Conservation (phyloP, 2,329 filamentous ascomycete genomes). For the Ceratocystis cacaofunesta region DNA sequence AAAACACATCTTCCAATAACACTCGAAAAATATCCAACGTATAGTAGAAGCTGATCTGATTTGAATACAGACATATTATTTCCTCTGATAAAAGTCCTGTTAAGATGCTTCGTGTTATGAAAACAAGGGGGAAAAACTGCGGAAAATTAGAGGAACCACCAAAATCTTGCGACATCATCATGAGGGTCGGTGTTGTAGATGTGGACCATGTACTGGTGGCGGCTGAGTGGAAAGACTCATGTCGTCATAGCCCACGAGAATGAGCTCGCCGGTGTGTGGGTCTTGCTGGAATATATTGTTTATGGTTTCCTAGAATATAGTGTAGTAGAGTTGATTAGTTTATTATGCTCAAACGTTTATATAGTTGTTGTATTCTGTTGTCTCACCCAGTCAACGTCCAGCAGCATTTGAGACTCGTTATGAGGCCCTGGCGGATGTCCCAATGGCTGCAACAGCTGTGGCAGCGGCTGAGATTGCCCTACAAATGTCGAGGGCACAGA, state of each 20-base stretch:
- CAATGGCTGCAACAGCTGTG: neutral
- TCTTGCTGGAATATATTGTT: constrained; percentile 27
- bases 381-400: constrained; percentile 10
- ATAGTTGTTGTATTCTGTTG: neutral
- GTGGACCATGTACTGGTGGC: constrained; percentile 8
- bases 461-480: neutral
- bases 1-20: constrained; percentile 3
- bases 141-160: too few species aligned
- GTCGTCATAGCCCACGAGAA: constrained; percentile 27
- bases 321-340: neutral
- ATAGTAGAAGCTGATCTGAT: too few species aligned
- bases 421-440: neutral
- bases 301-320: constrained; percentile 24
- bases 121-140: too few species aligned
- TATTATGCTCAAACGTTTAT: neutral
- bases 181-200: neutral
- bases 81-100: too few species aligned
- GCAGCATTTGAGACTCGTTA: neutral
- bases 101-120: too few species aligned
- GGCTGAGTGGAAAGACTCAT: constrained; percentile 25
- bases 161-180: neutral
- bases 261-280: constrained; percentile 27
- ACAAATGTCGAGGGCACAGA: neutral
- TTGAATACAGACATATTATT: too few species aligned
- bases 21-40: too few species aligned